Evolutionary conservation across 1,284 basidiomycete genomes (phyloP).

Genomic region (Ceratobasidium sp.): DNA sequence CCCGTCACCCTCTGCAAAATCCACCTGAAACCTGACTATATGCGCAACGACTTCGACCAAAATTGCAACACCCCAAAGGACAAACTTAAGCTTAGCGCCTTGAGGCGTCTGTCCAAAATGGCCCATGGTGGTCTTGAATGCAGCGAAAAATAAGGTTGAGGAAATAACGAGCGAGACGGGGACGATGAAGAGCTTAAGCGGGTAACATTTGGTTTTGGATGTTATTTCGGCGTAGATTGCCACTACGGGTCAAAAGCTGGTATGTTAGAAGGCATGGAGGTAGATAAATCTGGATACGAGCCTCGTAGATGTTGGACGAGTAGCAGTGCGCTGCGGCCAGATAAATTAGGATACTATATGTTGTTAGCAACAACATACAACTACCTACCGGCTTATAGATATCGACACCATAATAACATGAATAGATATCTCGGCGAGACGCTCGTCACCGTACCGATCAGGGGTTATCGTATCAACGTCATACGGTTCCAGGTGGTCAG

Average conservation of each 20-base stretch:
- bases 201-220: background rate
- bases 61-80: constrained; percentile 22
- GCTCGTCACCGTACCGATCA: constrained; percentile 25
- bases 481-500: background rate
- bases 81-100: constrained; percentile 21
- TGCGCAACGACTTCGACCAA: constrained; percentile 34
- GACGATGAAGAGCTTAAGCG: constrained; percentile 23
- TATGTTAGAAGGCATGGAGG: background rate
- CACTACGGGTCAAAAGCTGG: background rate
- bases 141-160: constrained; percentile 10
- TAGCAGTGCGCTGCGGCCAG: background rate
- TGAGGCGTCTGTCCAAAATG: background rate
- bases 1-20: constrained; percentile 12
- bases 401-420: constrained; percentile 19
- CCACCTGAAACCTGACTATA: constrained; percentile 1
- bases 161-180: constrained; percentile 19
- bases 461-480: constrained; percentile 4
- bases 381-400: constrained; percentile 25
- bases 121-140: background rate
- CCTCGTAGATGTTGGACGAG: constrained; percentile 36
- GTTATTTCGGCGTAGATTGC: constrained; percentile 32
- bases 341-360: background rate
- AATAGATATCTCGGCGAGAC: constrained; percentile 26
- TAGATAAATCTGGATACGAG: background rate
- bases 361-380: background rate